Evolutionary conservation across 2,329 filamentous ascomycete genomes (phyloP), one percentile per base, ranked within the genome.

Genomic region (Calonectria naviculata): DNA sequence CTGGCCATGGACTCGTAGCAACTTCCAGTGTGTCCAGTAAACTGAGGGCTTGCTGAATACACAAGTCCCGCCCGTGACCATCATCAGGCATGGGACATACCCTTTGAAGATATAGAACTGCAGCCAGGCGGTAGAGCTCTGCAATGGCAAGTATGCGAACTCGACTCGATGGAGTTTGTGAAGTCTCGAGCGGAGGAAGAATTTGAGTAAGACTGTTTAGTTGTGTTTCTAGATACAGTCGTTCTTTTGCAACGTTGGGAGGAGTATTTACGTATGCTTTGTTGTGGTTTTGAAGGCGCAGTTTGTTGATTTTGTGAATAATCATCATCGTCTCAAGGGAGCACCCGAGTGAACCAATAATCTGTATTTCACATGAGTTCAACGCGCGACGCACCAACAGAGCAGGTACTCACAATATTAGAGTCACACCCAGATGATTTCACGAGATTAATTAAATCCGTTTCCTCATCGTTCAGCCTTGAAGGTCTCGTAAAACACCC

Each of bases 81-180:
- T 78, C 74, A 5, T 67, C 72, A 0, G 65, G 72, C 15, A 49
- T 60, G 34, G 63, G 76, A 62, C 78, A 76, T 58, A 80, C 76
- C 36, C 81, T 81, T 49, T 84, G 81, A 8, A 86, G 82, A 69
- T 88, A 88, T 1, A 88, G 81, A 38, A 85, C 80, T 1, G 86
- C 81, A 1, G 85, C 87, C 24, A 88, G 81, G 7, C 86, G 84
- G 71, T 88, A 89, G n/a, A 88, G 82, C 76, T 88, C 86, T 12
- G 87, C 86, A 4, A 87, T 88, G 44, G 82, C 80, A 4, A 77
- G 56, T 78, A 80, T 74, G 84, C 82, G 78, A 31, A 68, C 75
- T 67, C 44, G 76, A 67, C 70, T 80, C 68, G 74, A 81, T 75
- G 74, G 79, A 46, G n/a, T 42, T 58, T 46, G 54, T 0, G 29